Base-by-base conservation (phyloP, 805 yeast species). In the Candida chilensis region DNA sequence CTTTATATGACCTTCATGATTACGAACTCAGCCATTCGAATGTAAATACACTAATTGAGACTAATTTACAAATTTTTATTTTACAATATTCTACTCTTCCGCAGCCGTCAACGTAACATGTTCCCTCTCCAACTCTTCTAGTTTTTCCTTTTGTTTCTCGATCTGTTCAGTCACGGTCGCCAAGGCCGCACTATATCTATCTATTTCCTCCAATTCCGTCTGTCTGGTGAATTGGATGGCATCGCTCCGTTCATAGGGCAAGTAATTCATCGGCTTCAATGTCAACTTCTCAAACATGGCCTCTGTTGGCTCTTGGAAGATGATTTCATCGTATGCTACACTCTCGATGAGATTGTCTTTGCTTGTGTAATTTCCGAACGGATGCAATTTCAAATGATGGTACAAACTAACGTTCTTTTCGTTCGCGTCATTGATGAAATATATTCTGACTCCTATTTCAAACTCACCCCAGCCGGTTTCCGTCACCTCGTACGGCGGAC, bases 381-480 rank as follows among this genome's bases (percentile, higher is more conserved):
- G 96, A 59, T 92, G 98, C 20, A 92, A 65, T 50, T 88, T 85
- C 42, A 92, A 60, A 39, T 84, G 95, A 49, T 92, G 98, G 48
- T 86, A 84, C 29, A 92, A 63, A 25, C 78, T 81, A 28, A 92
- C 59, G 52, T 82, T 78, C 60, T 92, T 92, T 48, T 92, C 98
- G 41, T 78, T 79, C 11, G 94, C 79, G 18, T 84, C 94, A n/a
- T 78, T 69, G 22, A 77, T 78, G 52, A 92, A 92, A 51, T 78
- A 88, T 12, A 92, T 73, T 48, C 88, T 84, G 32, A 92, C 78
- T 21, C 83, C 74, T 37, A 92, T 81, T 47, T 92, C 99, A 54
- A 92, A 92, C 53, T 92, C 99, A 41, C 99, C 99, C 99, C 99
- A 92, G 0, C 99, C 99, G 0, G 97, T 84, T 48, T 92, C 99